Percentiles rank a stretch among this genome's conserved stretches.
phyloP scores from a whole-genome alignment of 2,329 filamentous ascomycete species.

The Colletotrichum camelliae region DNA sequence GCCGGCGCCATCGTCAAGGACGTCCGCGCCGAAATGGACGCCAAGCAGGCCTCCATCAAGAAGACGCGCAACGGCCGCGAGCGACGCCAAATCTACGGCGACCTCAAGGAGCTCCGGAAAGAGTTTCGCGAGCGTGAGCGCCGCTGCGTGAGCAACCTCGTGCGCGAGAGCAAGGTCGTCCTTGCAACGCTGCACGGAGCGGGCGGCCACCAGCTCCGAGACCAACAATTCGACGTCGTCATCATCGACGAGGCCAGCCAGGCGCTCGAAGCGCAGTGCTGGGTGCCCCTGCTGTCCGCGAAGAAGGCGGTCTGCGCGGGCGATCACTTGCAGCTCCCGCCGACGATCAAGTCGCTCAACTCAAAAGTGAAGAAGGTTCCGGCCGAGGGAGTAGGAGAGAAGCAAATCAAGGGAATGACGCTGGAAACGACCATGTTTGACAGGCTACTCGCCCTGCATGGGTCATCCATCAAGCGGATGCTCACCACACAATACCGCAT shows the following conservation, averaged over 20 bases:
- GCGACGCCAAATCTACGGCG: slow-evolving; percentile 79
- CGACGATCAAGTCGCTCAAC: slow-evolving; percentile 86
- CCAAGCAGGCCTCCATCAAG: slow-evolving; percentile 85
- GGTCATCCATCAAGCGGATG: slow-evolving; percentile 86
- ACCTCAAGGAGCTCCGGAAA: slow-evolving; percentile 83
- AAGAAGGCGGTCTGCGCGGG: slow-evolving; percentile 89
- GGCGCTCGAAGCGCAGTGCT: slow-evolving; percentile 94
- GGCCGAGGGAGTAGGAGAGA: slow-evolving; percentile 35
- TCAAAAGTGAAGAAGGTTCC: slow-evolving; percentile 45
- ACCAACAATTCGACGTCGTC: slow-evolving; percentile 88
- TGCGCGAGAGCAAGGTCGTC: slow-evolving; percentile 83
- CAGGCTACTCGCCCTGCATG: slow-evolving; percentile 81
- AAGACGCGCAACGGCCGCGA: slow-evolving; percentile 86
- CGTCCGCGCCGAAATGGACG: slow-evolving; percentile 90
- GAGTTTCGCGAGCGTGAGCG: slow-evolving; percentile 88
- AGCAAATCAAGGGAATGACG: slow-evolving; percentile 58
- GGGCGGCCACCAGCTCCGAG: slow-evolving; percentile 81
- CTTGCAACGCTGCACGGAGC: slow-evolving; percentile 92
- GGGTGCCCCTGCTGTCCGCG: slow-evolving; percentile 85
- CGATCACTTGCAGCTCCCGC: slow-evolving; percentile 92
- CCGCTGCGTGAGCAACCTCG: slow-evolving; percentile 77
- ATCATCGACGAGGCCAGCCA: slow-evolving; percentile 97
- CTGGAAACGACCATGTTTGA: slow-evolving; percentile 95
- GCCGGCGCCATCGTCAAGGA: slow-evolving; percentile 89
- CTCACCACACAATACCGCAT: slow-evolving; percentile 97